Base-by-base conservation (phyloP, 805 yeast species). In the Wickerhamomyces bisporus region DNA sequence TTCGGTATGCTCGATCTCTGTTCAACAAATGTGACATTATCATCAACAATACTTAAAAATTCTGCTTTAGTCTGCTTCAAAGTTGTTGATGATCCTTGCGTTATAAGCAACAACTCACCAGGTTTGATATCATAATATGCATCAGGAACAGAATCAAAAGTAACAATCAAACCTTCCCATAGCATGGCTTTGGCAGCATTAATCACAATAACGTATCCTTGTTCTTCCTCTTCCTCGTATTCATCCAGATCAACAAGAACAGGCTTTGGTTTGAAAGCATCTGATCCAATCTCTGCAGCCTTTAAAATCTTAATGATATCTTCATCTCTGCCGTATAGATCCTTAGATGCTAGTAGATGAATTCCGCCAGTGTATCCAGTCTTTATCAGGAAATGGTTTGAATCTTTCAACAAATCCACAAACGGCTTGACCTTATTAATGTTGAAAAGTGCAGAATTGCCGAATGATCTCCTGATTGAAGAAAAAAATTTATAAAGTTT, bases 111-210 rank as follows among this genome's bases (percentile, higher is more conserved):
- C 47, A 83, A 70, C 39, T 79, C 77, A 3, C 94, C 93, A 10
- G 75, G 76, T 42, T 71, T 73, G n/a, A 84, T 64, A 39, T 79
- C 81, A 18, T 76, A 66, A 3, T 58, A 54, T 5, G 54, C 19
- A 5, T 53, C 52, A 15, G 52, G 70, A 12, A 76, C 57, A 4
- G 38, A 23, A 12, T 70, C 67, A 6, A 85, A 57, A 30, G 78
- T 73, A 27, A 80, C 70, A 45, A 83, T 79, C 14, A 75, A 71
- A 5, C 97, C 97, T 43, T 84, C 88, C 98, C 98, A 91, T 34
- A 85, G 77, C 60, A 89, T 73, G 0, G 96, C 94, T 50, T 86
- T 86, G 3, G 81, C 71, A 0, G 95, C 88, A 50, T 86, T 79
- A 5, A 89, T 60, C 0, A 86, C 81, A 20, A 88, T 50, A 12